These are phyloP conservation scores for Cutaneotrichosporon arboriforme DNA, from an alignment of 1,284 basidiomycete genomes.

Conservation along the genomic window DNA sequence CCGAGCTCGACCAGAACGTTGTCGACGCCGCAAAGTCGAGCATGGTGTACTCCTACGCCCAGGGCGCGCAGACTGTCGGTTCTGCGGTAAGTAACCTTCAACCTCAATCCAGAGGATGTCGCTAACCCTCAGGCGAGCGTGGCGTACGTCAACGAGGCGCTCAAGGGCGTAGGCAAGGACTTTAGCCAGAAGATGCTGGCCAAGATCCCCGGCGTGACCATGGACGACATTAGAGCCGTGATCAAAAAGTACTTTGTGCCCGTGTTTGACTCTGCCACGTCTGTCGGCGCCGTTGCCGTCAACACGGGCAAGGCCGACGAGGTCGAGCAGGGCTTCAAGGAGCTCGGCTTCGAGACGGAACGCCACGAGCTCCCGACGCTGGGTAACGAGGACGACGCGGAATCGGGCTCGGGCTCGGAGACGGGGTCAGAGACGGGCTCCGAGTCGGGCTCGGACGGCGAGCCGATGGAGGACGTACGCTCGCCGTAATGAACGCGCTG, in stretches of 20 bases:
- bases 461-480: slow-evolving; percentile 21
- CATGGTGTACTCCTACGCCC: slow-evolving; percentile 77
- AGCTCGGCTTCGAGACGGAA: slow-evolving; percentile 73
- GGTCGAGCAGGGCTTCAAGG: slow-evolving; percentile 61
- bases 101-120: not conserved
- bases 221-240: slow-evolving; percentile 65
- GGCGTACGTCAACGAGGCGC: slow-evolving; percentile 79
- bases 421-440: slow-evolving; percentile 10
- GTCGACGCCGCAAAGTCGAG: slow-evolving; percentile 89
- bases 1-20: slow-evolving; percentile 72
- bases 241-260: slow-evolving; percentile 77
- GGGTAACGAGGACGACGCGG: slow-evolving; percentile 19
- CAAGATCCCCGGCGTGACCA: slow-evolving; percentile 64
- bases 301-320: slow-evolving; percentile 73
- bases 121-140: slow-evolving; percentile 53
- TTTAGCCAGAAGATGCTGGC: slow-evolving; percentile 69
- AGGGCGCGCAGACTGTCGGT: slow-evolving; percentile 73
- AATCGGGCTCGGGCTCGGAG: slow-evolving; percentile 15
- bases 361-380: slow-evolving; percentile 52
- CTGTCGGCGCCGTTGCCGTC: slow-evolving; percentile 75
- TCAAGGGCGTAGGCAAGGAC: slow-evolving; percentile 71
- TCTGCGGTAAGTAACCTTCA: slow-evolving; percentile 52
- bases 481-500: slow-evolving; percentile 8
- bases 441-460: slow-evolving; percentile 4
- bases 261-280: slow-evolving; percentile 71